Percentiles rank a stretch among this genome's conserved stretches.
phyloP scores from a whole-genome alignment of 306 rosid genomes.

The Castanopsis chinensis region DNA sequence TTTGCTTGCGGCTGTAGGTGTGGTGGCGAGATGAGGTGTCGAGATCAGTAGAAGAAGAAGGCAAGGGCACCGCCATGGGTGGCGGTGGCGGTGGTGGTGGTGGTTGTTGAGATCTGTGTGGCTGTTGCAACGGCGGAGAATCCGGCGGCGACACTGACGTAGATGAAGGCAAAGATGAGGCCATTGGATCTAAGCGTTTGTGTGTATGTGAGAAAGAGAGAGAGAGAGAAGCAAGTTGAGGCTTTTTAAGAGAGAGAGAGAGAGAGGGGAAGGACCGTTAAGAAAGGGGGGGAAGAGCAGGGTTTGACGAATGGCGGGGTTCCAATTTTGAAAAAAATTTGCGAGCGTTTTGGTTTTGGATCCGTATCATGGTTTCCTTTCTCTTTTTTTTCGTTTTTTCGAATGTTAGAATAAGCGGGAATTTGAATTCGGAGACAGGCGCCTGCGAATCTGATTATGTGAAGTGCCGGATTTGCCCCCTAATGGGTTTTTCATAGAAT shows the following conservation, averaged over 20 bases:
- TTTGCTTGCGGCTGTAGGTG: constrained; percentile 58
- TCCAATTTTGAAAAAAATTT: constrained; percentile 40
- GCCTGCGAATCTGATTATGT: neutral
- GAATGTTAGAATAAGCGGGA: constrained; percentile 44
- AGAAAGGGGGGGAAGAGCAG: constrained; percentile 6
- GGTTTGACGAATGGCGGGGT: constrained; percentile 36
- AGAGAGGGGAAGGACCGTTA: constrained; percentile 29
- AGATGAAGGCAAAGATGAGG: neutral
- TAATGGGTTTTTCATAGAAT: no score
- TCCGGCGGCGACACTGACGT: neutral
- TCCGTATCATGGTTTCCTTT: neutral
- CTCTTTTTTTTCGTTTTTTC: neutral
- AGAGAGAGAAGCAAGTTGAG: neutral
- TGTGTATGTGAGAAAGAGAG: constrained; percentile 30
- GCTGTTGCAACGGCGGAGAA: neutral
- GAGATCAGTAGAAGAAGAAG: constrained; percentile 27
- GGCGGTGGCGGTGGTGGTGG: neutral
- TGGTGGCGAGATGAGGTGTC: constrained; percentile 47
- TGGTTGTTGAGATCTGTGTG: no score
- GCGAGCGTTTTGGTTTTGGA: neutral
- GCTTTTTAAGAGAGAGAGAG: constrained; percentile 18
- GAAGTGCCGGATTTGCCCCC: neutral
- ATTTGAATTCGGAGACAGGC: constrained; percentile 15
- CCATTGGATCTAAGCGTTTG: neutral
- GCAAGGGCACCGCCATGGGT: constrained; percentile 33